These are phyloP conservation scores for Megacollybia marginata DNA, from an alignment of 768 basidiomycete genomes.

Conservation along the genomic window DNA sequence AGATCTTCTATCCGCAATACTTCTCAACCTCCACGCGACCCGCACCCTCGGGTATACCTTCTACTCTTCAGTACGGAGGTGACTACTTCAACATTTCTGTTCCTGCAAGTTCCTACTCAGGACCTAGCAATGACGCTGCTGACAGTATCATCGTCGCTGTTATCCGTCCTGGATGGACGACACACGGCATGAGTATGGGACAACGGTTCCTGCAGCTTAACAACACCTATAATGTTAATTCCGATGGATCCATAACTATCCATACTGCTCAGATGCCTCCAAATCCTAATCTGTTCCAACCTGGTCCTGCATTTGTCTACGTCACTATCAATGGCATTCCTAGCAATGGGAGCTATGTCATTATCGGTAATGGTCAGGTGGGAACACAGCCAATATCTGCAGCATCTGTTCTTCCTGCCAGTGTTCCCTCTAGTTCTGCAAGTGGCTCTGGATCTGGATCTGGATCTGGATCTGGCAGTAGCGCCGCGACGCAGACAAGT, in stretches of 20 bases:
- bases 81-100: slow-evolving; percentile 68
- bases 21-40: slow-evolving; percentile 69
- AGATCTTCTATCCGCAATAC: slow-evolving; percentile 90
- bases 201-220: slow-evolving; percentile 79
- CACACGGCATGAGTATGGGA: slow-evolving; percentile 86
- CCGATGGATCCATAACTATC: slow-evolving; percentile 71
- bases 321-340: slow-evolving; percentile 84
- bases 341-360: slow-evolving; percentile 68
- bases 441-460: slow-evolving; percentile 27
- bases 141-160: slow-evolving; percentile 71
- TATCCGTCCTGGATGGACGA: slow-evolving; percentile 79
- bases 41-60: slow-evolving; percentile 58
- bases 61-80: slow-evolving; percentile 81
- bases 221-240: slow-evolving; percentile 75
- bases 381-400: slow-evolving; percentile 53
- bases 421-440: slow-evolving; percentile 34
- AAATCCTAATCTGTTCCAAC: slow-evolving; percentile 80
- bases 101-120: slow-evolving; percentile 56
- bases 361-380: slow-evolving; percentile 71
- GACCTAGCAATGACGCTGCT: slow-evolving; percentile 61
- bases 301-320: slow-evolving; percentile 80
- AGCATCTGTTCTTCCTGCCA: slow-evolving; percentile 43
- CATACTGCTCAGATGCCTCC: slow-evolving; percentile 81
- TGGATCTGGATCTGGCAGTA: background rate
- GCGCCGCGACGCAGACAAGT: too few species aligned